Evolutionary conservation across 169 alveolate genomes (phyloP), one percentile per base, ranked within the genome.

Genomic region (Theileria sp.): DNA sequence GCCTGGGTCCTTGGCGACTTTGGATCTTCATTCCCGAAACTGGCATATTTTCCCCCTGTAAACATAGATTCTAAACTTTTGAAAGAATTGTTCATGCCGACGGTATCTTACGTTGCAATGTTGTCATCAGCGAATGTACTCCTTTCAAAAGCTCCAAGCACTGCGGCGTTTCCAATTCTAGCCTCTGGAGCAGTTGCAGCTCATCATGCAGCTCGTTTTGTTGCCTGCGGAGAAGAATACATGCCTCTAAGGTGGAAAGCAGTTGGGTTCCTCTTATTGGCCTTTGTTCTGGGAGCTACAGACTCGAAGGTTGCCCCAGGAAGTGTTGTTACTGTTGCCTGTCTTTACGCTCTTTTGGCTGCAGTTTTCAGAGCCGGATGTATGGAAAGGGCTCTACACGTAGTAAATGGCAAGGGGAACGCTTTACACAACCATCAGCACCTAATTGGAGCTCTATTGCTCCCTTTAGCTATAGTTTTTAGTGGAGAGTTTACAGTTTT

Each of bases 211-310:
- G 94, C 96, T 69, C 93, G 98, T 62, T 95, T 94, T 76, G 86
- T 95, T 78, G 97, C 96, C 38, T 95, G 98, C 69, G 98, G 97
- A 36, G 97, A 95, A 78, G 96, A 94, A 65, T 94, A 95, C 88
- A 88, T 94, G 95, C 96, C 96, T 4, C 81, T 94, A 89, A 86
- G 97, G 30, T 94, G 97, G 96, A 92, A 92, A 75, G 94, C 98
- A 30, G 92, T 95, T 28, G 93, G 92, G 0, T 75, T 94, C 77
- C 86, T 95, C 75, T 81, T 94, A 60, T 71, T 92, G 25, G 97
- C 96, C 26, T 95, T 93, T 85, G 89, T 94, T 56, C 84, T 95
- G 58, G 97, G 96, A 5, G 89, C 95, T 78, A 89, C 95, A 54
- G 98, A 95, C 88, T 79, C 96, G n/a, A 92, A 93, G 75, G 88